These are phyloP conservation scores for Herpetomonas samuelpessoai DNA, from an alignment of 208 protist genomes.

Conservation along the genomic window DNA sequence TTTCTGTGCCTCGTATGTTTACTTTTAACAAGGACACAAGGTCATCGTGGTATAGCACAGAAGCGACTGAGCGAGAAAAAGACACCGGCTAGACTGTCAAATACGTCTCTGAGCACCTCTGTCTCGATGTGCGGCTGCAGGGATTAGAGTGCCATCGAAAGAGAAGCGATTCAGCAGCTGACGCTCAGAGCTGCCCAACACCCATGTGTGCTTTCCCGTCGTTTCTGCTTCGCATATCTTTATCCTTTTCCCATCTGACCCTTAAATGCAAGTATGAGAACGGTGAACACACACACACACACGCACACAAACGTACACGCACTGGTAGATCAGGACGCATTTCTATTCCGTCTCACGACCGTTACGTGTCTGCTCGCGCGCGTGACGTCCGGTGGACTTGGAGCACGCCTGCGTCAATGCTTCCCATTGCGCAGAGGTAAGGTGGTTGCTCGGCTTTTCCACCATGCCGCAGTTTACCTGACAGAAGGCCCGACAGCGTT, in stretches of 20 bases:
- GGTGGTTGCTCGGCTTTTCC: conserved; percentile 32
- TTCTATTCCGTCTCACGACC: no score
- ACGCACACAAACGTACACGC: no score
- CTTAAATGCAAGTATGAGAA: no score
- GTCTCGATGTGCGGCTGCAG: no score
- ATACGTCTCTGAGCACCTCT: neutral
- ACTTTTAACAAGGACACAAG: neutral
- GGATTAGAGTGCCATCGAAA: no score
- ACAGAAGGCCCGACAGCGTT: conserved; percentile 24
- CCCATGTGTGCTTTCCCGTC: no score
- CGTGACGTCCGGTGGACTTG: neutral
- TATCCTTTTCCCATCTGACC: no score
- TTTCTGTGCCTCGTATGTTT: neutral
- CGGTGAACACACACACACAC: neutral
- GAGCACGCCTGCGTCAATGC: neutral
- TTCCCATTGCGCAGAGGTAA: conserved; percentile 13
- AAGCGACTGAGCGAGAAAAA: neutral
- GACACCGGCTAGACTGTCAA: neutral
- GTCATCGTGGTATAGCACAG: neutral
- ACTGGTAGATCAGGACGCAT: no score
- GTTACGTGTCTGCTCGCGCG: neutral
- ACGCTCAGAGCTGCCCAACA: no score
- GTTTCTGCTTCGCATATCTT: neutral
- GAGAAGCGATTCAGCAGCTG: no score
- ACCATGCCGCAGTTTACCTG: conserved; percentile 23